A percentile compares a stretch with the other conserved stretches of the same genome.
These are phyloP conservation scores for Chalara sp. DNA, from an alignment of 2,329 filamentous ascomycete species.

Conservation along the genomic window DNA sequence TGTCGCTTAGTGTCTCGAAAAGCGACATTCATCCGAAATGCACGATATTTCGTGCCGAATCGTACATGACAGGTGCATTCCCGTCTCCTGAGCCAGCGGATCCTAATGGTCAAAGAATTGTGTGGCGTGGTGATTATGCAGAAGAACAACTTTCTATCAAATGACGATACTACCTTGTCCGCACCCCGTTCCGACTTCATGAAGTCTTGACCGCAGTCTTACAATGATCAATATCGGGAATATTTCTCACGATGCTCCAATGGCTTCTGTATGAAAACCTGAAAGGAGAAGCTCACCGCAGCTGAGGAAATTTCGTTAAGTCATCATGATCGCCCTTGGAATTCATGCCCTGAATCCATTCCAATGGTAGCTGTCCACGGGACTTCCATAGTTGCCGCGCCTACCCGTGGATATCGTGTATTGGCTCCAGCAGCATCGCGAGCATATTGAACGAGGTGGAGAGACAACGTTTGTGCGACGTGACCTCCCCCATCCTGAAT, in stretches of 20 bases:
- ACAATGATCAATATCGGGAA: too few relatives aligned
- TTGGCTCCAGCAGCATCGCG: slow-evolving; percentile 13
- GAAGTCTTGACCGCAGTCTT: too few relatives aligned
- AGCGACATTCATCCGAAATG: slow-evolving; percentile 10
- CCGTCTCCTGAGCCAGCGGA: slow-evolving; percentile 4
- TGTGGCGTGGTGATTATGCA: slow-evolving; percentile 6
- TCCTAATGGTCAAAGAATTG: slow-evolving; percentile 10
- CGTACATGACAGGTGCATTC: slow-evolving; percentile 7
- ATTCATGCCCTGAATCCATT: too few relatives aligned
- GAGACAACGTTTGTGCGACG: neutral
- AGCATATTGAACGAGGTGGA: slow-evolving; percentile 1
- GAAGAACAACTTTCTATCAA: neutral
- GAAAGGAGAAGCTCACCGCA: too few relatives aligned
- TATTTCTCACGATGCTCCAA: too few relatives aligned
- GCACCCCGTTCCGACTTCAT: neutral
- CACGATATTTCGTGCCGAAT: slow-evolving; percentile 9
- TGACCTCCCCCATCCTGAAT: slow-evolving; percentile 1
- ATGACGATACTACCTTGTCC: neutral
- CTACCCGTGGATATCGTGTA: slow-evolving; percentile 14
- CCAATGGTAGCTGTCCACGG: slow-evolving; percentile 2
- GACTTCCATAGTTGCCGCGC: slow-evolving; percentile 10
- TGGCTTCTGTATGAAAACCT: too few relatives aligned
- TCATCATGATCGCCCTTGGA: too few relatives aligned
- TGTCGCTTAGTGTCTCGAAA: neutral
- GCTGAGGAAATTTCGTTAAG: too few relatives aligned